Conservation (phyloP, 169 alveolate species). For the Eimeria maxima region DNA sequence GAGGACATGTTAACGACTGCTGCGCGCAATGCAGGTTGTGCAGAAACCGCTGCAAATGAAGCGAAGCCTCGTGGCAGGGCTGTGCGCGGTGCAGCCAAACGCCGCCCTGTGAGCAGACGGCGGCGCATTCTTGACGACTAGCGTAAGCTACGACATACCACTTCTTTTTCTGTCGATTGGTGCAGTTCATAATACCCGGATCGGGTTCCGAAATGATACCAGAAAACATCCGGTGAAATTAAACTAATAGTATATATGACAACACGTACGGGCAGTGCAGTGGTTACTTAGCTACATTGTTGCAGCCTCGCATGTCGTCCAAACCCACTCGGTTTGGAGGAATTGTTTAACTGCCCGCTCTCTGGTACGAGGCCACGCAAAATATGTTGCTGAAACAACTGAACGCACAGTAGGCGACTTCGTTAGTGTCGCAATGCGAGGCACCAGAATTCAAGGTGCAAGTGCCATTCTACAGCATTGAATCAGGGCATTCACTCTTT, state of each 20-base stretch:
- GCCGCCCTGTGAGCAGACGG: slow-evolving; percentile 66
- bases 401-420: neutral
- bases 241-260: too few species aligned
- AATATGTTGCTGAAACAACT: neutral
- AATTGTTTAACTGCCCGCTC: neutral
- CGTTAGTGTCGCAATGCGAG: neutral
- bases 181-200: neutral
- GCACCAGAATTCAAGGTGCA: neutral
- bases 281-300: neutral
- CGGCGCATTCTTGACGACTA: slow-evolving; percentile 47
- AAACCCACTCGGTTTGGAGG: neutral
- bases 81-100: slow-evolving; percentile 64
- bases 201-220: too few species aligned
- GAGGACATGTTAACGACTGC: neutral
- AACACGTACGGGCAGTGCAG: neutral
- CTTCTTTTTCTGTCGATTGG: neutral
- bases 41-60: neutral
- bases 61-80: slow-evolving; percentile 49
- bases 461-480: neutral
- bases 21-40: neutral
- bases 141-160: neutral
- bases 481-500: neutral
- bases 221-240: too few species aligned
- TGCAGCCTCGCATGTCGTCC: neutral
- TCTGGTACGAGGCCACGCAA: neutral